Percentiles rank a stretch among this genome's conserved stretches.
Conservation (phyloP, 148 eudicot genomes). For the Mesembryanthemum crystallinum region DNA sequence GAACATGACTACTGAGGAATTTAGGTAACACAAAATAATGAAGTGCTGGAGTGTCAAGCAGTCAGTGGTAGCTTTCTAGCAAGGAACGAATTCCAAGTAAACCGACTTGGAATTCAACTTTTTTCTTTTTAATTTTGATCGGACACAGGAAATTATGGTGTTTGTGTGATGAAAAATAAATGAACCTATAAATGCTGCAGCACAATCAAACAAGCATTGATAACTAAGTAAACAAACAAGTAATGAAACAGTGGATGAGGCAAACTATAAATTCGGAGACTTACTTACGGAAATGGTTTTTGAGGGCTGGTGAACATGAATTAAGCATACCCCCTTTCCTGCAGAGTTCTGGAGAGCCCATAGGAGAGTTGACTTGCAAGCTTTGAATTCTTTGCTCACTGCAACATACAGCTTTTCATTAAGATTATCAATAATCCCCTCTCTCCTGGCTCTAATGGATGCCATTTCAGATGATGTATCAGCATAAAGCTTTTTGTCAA, state of each 20-base stretch:
- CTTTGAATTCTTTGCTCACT: constrained; percentile 36
- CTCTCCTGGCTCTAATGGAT: background rate
- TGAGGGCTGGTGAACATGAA: constrained; percentile 45
- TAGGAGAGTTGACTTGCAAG: constrained; percentile 28
- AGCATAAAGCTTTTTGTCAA: constrained; percentile 30
- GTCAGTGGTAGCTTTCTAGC: too few species aligned
- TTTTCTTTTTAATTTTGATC: too few species aligned
- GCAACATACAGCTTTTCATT: constrained; percentile 41
- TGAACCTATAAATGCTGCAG: too few species aligned
- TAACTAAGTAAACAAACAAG: too few species aligned
- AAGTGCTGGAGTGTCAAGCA: too few species aligned
- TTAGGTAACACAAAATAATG: too few species aligned
- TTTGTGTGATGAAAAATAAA: too few species aligned
- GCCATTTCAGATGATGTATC: constrained; percentile 4
- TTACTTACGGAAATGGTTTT: constrained; percentile 31
- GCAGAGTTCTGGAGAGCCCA: constrained; percentile 35
- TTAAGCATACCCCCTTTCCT: constrained; percentile 29
- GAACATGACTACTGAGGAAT: too few species aligned
- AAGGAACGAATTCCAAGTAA: too few species aligned
- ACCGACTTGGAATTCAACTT: too few species aligned
- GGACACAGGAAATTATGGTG: too few species aligned
- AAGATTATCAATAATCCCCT: constrained; percentile 3
- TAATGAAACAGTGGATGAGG: background rate
- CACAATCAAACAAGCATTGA: too few species aligned
- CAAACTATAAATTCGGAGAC: constrained; percentile 6